These are phyloP conservation scores for Zymoseptoria pseudotritici DNA, from an alignment of 2,329 filamentous ascomycete species.

Conservation along the genomic window DNA sequence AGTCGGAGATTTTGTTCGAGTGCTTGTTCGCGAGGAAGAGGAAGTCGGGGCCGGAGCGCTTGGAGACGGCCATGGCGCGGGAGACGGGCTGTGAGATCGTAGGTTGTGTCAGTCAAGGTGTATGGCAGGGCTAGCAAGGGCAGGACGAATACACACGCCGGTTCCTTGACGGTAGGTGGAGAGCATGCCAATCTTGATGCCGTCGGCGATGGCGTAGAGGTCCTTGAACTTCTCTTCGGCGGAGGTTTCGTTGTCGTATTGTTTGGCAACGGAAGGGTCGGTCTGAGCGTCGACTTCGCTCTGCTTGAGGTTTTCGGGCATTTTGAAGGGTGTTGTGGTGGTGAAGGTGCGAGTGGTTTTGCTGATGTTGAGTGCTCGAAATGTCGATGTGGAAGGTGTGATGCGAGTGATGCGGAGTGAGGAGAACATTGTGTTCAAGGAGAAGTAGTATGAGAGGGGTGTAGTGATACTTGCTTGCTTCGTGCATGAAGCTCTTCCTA, in stretches of 20 bases:
- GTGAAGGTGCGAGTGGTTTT: conserved; percentile 8
- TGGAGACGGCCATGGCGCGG: conserved; percentile 43
- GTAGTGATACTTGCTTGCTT: not conserved
- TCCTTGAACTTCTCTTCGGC: conserved; percentile 41
- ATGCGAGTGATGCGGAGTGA: not conserved
- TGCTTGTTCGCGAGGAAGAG: conserved; percentile 44
- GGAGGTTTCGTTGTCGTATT: conserved; percentile 40
- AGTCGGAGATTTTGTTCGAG: conserved; percentile 41
- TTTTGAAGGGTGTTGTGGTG: conserved; percentile 27
- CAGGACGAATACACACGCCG: conserved; percentile 21
- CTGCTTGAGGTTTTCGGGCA: conserved; percentile 38
- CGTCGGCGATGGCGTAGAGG: conserved; percentile 41
- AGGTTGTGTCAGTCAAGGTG: not conserved
- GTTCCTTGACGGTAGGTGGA: conserved; percentile 36
- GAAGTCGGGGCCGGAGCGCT: conserved; percentile 51
- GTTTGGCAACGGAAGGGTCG: conserved; percentile 44
- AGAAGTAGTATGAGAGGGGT: not conserved
- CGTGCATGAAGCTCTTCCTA: not conserved
- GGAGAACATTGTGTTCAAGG: not conserved
- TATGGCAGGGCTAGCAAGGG: not conserved
- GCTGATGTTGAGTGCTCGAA: not conserved
- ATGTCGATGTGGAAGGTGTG: not conserved
- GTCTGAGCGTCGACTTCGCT: conserved; percentile 36
- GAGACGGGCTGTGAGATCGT: conserved; percentile 29
- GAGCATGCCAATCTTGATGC: conserved; percentile 39